Evolutionary conservation across 2,329 filamentous ascomycete genomes (phyloP), one percentile per base, ranked within the genome.

Genomic region (Akanthomyces dipterigenus): DNA sequence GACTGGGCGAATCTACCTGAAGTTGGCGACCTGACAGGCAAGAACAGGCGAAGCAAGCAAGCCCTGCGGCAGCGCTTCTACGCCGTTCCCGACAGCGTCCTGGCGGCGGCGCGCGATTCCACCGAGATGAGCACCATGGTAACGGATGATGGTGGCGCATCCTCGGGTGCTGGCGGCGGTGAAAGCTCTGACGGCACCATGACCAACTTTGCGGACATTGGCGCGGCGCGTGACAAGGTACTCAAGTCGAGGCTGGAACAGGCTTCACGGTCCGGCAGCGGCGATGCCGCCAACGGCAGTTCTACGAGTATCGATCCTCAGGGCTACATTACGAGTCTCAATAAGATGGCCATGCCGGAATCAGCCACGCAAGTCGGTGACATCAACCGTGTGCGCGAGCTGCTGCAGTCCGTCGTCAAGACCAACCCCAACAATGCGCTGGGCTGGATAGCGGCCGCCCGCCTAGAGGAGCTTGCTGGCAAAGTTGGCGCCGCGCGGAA

Each of bases 141-240:
- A n/a, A 82, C 87, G 49, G 91, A 96, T 42, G 93, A 96, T 63
- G 89, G 86, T 1, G 74, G 77, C 1, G 75, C 80, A n/a, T 45
- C 48, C 5, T 36, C 38, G 1, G 31, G 38, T 20, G 67, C 73
- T 3, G 66, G 65, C 34, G 65, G 64, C 14, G 63, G 65, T 16
- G 77, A 80, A 53, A 76, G 74, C 31, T 83, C 87, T 62, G 92
- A 96, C 69, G 93, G 93, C 2, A 96, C 92, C 1, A 95, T 96
- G 85, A 99, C 93, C 12, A 97, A 99, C 72, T 99, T 99, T 72
- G 93, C 93, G 49, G 90, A 96, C 73, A 98, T 99, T 65, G 95
- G 96, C 75, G 92, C 93, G 49, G 96, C 95, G 22, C 87, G 95
- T 77, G 91, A 97, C 78, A 97, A 96, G 75, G 95, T 97, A 45